A percentile compares a stretch with the other conserved stretches of the same genome.
phyloP scores from a whole-genome alignment of 805 yeast genomes.

The Saccharomycopsis sp. region DNA sequence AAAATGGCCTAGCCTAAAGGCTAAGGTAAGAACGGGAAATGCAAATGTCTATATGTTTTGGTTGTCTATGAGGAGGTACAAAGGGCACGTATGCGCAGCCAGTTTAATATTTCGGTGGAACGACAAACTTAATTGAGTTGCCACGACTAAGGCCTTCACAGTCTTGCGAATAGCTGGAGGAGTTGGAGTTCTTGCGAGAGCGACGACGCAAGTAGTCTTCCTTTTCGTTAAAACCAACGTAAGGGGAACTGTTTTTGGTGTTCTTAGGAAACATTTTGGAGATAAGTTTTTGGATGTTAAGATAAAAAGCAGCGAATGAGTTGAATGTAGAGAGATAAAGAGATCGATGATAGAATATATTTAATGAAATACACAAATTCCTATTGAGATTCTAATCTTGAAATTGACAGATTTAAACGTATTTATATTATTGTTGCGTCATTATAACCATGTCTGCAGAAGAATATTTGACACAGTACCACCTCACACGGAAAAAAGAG shows the following conservation, averaged over 20 bases:
- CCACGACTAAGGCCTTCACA: constrained; percentile 4
- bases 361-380: no score
- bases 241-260: not conserved
- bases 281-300: not conserved
- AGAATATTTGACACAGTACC: not conserved
- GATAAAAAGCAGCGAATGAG: not conserved
- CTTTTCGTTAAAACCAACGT: constrained; percentile 15
- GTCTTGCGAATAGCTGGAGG: constrained; percentile 6
- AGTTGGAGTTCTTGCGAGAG: not conserved
- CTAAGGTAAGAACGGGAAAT: no score
- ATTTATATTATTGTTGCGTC: not conserved
- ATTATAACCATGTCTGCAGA: not conserved
- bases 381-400: not conserved
- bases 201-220: constrained; percentile 16
- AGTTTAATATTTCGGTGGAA: constrained; percentile 5
- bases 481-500: not conserved
- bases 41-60: no score
- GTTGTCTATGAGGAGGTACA: no score
- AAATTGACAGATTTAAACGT: not conserved
- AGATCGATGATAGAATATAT: not conserved
- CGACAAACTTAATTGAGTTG: constrained; percentile 5
- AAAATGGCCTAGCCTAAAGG: no score
- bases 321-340: not conserved
- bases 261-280: not conserved
- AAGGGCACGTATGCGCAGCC: no score